phyloP scores from a whole-genome alignment of 148 eudicot genomes.

The Dysphania ambrosioides region DNA sequence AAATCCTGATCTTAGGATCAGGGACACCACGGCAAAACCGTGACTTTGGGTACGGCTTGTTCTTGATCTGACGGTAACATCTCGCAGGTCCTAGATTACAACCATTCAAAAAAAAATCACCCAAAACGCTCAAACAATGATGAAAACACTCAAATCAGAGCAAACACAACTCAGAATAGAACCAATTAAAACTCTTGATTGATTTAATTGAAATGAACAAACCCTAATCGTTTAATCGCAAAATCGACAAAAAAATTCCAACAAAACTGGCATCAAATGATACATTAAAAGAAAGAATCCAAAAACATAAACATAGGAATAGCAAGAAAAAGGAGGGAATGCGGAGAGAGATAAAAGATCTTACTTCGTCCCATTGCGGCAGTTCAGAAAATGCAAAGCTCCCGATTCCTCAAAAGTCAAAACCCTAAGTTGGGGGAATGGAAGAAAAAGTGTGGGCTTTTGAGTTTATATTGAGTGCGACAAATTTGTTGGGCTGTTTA shows the following conservation, averaged over 20 bases:
- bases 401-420: background rate
- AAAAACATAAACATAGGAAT: no score
- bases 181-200: no score
- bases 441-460: background rate
- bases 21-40: constrained; percentile 49
- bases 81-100: constrained; percentile 36
- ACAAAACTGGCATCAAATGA: background rate
- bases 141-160: no score
- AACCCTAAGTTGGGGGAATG: constrained; percentile 15
- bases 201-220: no score
- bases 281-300: background rate
- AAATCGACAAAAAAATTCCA: background rate
- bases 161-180: no score
- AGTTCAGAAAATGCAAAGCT: no score
- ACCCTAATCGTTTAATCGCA: background rate
- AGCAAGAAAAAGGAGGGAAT: no score
- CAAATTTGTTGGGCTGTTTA: background rate
- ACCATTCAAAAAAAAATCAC: background rate
- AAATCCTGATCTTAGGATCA: constrained; percentile 41
- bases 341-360: background rate
- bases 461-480: background rate
- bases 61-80: constrained; percentile 46
- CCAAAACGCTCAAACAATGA: no score
- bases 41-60: constrained; percentile 47
- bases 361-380: constrained; percentile 33